These are phyloP conservation scores for Nitzschia inconspicua DNA, from an alignment of 108 stramenopile genomes.

Conservation along the genomic window DNA sequence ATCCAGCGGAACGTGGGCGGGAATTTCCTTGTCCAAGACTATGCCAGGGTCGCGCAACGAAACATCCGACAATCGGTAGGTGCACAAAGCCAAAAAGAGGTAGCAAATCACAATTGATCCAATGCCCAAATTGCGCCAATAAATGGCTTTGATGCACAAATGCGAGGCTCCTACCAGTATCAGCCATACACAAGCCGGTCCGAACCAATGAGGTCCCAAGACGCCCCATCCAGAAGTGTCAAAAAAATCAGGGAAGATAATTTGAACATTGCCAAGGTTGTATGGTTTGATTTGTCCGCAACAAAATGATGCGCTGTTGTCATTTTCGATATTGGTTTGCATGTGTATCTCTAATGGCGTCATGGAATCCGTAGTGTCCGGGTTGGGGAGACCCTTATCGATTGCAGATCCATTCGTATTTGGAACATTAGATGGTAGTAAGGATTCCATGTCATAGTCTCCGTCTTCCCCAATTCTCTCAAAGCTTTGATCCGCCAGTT, in stretches of 20 bases:
- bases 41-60: constrained; percentile 67
- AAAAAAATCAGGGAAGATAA: constrained; percentile 51
- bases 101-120: constrained; percentile 47
- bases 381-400: not conserved
- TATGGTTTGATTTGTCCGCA: not conserved
- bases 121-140: constrained; percentile 32
- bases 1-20: constrained; percentile 7
- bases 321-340: not conserved
- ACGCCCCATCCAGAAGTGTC: constrained; percentile 62
- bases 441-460: constrained; percentile 14
- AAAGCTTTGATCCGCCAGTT: too few relatives aligned
- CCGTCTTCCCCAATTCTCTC: too few relatives aligned
- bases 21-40: constrained; percentile 33
- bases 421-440: too few relatives aligned
- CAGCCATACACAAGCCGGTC: constrained; percentile 52
- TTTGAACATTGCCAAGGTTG: constrained; percentile 52
- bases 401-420: too few relatives aligned
- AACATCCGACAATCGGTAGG: constrained; percentile 39
- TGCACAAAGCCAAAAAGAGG: constrained; percentile 29
- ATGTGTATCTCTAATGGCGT: not conserved
- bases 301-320: too few relatives aligned
- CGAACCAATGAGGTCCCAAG: constrained; percentile 74
- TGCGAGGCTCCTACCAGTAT: constrained; percentile 45
- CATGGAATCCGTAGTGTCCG: not conserved
- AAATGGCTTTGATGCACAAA: constrained; percentile 27